Conservation (phyloP, 805 yeast species). For the Huiozyma sinensis region DNA sequence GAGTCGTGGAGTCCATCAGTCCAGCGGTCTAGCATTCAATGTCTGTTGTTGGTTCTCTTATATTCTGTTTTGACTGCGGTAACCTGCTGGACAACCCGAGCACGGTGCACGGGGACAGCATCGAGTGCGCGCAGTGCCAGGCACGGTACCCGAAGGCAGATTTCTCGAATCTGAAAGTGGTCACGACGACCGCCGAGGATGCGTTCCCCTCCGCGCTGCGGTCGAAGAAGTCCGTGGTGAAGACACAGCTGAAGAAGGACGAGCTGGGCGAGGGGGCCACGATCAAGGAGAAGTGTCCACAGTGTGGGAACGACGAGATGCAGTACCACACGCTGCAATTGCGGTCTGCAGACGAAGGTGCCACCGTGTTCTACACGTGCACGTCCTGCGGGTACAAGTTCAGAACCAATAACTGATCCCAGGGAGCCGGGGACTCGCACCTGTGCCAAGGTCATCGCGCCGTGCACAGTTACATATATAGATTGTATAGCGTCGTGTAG, state of each 20-base stretch:
- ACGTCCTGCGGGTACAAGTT: slow-evolving; percentile 85
- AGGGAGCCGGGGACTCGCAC: no score
- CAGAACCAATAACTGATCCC: slow-evolving; percentile 72
- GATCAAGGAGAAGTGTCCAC: slow-evolving; percentile 95
- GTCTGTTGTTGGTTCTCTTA: slow-evolving; percentile 93
- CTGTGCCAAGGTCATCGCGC: no score
- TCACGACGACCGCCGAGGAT: slow-evolving; percentile 78
- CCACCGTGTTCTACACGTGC: slow-evolving; percentile 96
- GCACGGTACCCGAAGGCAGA: slow-evolving; percentile 28
- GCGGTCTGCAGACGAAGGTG: slow-evolving; percentile 99
- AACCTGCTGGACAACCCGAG: slow-evolving; percentile 64
- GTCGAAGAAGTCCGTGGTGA: slow-evolving; percentile 80
- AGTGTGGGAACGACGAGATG: slow-evolving; percentile 98
- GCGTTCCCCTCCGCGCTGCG: slow-evolving; percentile 86
- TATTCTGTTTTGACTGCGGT: slow-evolving; percentile 91
- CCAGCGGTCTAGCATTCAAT: slow-evolving; percentile 28
- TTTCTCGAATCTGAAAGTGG: slow-evolving; percentile 73
- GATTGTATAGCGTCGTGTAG: no score
- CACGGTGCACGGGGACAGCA: slow-evolving; percentile 30
- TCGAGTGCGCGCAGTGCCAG: slow-evolving; percentile 49
- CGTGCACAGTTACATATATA: no score
- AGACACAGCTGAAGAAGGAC: slow-evolving; percentile 63
- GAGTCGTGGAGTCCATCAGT: no score
- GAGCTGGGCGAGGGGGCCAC: slow-evolving; percentile 94
- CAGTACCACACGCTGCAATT: slow-evolving; percentile 92